Base-by-base conservation (phyloP, 805 yeast genomes). In the Starmerella stellata region DNA sequence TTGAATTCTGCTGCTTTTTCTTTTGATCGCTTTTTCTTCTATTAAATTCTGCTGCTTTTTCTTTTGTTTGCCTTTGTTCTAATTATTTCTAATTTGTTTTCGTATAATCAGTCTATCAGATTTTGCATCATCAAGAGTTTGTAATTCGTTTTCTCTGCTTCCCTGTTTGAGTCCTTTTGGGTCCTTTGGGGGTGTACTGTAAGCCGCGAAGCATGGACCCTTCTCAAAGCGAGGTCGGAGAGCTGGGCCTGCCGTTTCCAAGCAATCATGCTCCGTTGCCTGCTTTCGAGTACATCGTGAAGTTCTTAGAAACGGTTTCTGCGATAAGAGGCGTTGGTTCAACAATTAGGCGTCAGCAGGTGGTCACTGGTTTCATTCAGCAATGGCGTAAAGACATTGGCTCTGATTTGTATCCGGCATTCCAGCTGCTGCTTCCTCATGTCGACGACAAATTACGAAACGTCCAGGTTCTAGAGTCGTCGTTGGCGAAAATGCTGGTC, bases 351-450 rank as follows among this genome's bases (percentile, higher is more conserved):
- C 40, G 44, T 4, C 34, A 27, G 7, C 35, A 55, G 17, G 45
- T 60, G 1, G 55, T 70, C 2, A 40, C 49, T 0, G 44, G 48
- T 15, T 76, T 72, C 49, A 58, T 73, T 23, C 51, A 52, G 4
- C 52, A 61, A 29, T 76, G 78, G 77, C 55, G 73, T 28, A 48
- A 46, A 14, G 56, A 63, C 2, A 74, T 75, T 0, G 82, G 82
- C 0, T 55, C 63, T 15, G 68, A 83, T 53, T 64, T 83, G 3
- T 74, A 66, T 47, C 85, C 87, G 0, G 75, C 75, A 1, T 62
- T 78, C 14, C 59, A 73, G 24, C 60, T 83, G 35, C 60, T 57
- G 40, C 40, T 77, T 21, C 82, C 92, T 0, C 66, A 72, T 38
- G 62, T 71, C 37, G 93, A 80, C 47, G 59, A 65, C 17, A 57